These are phyloP conservation scores for Pythium monospermum DNA, from an alignment of 352 stramenopile genomes.

Conservation along the genomic window DNA sequence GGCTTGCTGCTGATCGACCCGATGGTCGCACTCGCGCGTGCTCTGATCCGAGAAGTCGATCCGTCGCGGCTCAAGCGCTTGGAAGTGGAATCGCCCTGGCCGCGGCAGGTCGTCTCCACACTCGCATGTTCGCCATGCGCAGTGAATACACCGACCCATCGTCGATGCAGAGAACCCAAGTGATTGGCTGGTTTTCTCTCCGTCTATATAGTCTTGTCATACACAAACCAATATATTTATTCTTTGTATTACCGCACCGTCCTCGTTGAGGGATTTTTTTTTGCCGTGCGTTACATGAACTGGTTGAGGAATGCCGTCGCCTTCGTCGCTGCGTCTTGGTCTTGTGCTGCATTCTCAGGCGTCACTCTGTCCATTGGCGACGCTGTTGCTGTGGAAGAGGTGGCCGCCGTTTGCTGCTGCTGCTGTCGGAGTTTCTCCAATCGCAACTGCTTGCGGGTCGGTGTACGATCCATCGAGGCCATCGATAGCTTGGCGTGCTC, in stretches of 20 bases:
- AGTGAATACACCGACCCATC: neutral
- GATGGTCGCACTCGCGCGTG: constrained; percentile 65
- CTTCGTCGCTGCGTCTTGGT: constrained; percentile 36
- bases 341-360: constrained; percentile 3
- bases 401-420: constrained; percentile 15
- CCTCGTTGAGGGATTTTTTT: too few relatives aligned
- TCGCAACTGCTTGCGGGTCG: constrained; percentile 57
- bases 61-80: constrained; percentile 39
- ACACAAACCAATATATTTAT: constrained; percentile 15
- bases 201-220: too few relatives aligned
- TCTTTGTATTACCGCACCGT: neutral
- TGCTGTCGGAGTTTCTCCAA: constrained; percentile 56
- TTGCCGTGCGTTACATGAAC: constrained; percentile 35
- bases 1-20: constrained; percentile 59
- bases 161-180: constrained; percentile 7
- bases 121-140: neutral
- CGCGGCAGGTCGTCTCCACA: constrained; percentile 10
- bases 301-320: constrained; percentile 61
- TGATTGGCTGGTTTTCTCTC: too few relatives aligned
- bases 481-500: constrained; percentile 36
- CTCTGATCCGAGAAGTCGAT: constrained; percentile 64
- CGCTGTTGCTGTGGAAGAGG: neutral
- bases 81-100: constrained; percentile 13
- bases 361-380: neutral
- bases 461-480: constrained; percentile 29